Evolutionary conservation across 169 alveolate species (phyloP), one percentile per base, ranked within the genome.

Genomic region (Plasmodium billcollinsi): DNA sequence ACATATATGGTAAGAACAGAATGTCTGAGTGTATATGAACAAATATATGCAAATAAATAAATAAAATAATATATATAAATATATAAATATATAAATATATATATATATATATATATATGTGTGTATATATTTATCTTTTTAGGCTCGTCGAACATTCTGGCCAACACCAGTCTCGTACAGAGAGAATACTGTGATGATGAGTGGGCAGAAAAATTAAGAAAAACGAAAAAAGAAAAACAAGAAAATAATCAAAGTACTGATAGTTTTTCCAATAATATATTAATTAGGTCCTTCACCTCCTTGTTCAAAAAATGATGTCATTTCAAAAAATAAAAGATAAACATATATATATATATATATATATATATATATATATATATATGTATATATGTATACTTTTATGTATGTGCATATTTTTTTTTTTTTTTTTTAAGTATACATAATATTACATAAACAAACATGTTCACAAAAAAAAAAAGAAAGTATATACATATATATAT

Each of bases 131-230:
- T 33, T 2, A 33, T n/a, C 45, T 18, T 67, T 56, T 15, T 76
- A 76, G 89, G 89, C 18, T 76, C 89, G 1, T 76, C 89, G 11
- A 26, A 20, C 14, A 49, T 76, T 65, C 52, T 76, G 33, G 66
- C 74, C 7, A 76, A 76, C 45, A 76, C 71, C n/a, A 76, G 75
- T 21, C 47, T 76, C 15, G 43, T 76, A 33, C 76, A 50, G 52
- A 67, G 89, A 21, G 89, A 76, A 21, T 76, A 76, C 15, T 21
- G 89, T 2, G 89, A 76, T 70, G 89, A 76, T 7, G 89, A 76
- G 24, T 76, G 89, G 89, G 89, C 89, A 3, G 75, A 76, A 29
- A 65, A 70, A 5, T 70, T 76, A 45, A 21, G 89, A 52, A 67
- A 56, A 52, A 76, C 66, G 54, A 76, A 76, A 58, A 76, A 63